These are phyloP conservation scores for Suhomyces kilbournensis DNA, from an alignment of 805 yeast genomes.

Conservation along the genomic window DNA sequence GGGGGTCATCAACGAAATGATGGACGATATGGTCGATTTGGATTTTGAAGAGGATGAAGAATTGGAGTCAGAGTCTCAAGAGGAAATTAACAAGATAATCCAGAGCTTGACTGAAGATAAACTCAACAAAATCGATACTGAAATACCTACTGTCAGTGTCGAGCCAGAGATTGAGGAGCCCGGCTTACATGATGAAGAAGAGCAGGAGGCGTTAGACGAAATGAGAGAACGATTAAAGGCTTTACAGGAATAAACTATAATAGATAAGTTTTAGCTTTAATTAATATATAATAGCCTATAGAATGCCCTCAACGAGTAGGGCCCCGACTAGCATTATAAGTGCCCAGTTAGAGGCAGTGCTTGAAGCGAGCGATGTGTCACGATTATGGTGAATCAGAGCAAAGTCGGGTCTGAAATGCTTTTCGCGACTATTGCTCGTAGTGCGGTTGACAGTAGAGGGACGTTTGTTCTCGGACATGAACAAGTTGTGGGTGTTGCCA, in stretches of 20 bases:
- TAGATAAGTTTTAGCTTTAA: background rate
- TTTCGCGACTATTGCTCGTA: background rate
- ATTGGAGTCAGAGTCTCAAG: slow-evolving; percentile 63
- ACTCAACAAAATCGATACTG: slow-evolving; percentile 31
- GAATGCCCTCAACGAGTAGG: background rate
- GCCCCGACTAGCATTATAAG: background rate
- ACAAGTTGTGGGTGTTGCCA: background rate
- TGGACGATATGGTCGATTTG: slow-evolving; percentile 80
- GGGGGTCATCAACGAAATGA: slow-evolving; percentile 91
- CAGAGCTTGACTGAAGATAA: slow-evolving; percentile 39
- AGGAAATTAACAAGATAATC: slow-evolving; percentile 60
- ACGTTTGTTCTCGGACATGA: background rate
- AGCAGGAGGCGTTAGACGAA: slow-evolving; percentile 69
- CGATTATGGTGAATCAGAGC: background rate
- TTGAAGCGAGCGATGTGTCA: background rate
- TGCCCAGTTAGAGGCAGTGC: background rate
- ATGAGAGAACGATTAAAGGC: slow-evolving; percentile 91
- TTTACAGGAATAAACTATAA: slow-evolving; percentile 46
- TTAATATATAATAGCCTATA: background rate
- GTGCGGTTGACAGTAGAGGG: background rate
- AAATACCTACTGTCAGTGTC: slow-evolving; percentile 30
- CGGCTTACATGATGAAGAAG: slow-evolving; percentile 47
- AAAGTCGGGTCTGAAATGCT: background rate
- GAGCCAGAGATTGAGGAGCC: slow-evolving; percentile 13
- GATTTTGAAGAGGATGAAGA: slow-evolving; percentile 60